Evolutionary conservation across 2,329 filamentous ascomycete species (phyloP).

Genomic region (Fusarium sp.): DNA sequence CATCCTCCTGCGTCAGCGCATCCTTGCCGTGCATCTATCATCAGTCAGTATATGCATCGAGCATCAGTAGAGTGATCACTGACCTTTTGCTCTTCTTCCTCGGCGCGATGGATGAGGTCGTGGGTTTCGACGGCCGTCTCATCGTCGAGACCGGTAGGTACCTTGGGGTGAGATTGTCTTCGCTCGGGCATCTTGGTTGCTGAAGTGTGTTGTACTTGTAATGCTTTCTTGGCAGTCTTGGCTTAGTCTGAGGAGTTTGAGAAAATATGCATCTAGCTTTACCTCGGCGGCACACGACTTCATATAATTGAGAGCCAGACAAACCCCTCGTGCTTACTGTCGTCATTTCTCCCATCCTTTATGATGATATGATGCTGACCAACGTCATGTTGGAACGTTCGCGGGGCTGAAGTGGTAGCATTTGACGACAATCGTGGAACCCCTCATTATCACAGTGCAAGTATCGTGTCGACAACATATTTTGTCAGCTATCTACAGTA

Average conservation of each 20-base stretch:
- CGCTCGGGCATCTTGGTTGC: conserved; percentile 27
- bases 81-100: conserved; percentile 52
- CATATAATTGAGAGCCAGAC: conserved; percentile 35
- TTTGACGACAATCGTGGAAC: conserved; percentile 31
- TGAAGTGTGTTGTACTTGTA: background rate
- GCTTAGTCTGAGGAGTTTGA: too few species aligned
- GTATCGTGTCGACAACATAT: conserved; percentile 20
- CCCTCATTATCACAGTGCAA: conserved; percentile 46
- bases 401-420: conserved; percentile 34
- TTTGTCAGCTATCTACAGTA: accelerated
- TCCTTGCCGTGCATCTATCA: conserved; percentile 44
- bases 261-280: background rate
- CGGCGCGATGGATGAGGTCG: conserved; percentile 53
- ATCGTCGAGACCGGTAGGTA: conserved; percentile 46
- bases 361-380: conserved; percentile 41
- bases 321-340: conserved; percentile 5
- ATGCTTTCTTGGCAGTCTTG: conserved; percentile 1
- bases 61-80: accelerated
- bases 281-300: conserved; percentile 3
- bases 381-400: conserved; percentile 44
- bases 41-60: background rate
- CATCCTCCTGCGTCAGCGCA: conserved; percentile 41
- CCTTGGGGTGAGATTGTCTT: conserved; percentile 29
- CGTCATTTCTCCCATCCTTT: conserved; percentile 37
- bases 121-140: conserved; percentile 51